Base-by-base conservation (phyloP, 441 rosid genomes). In the Flueggea neowawraea region DNA sequence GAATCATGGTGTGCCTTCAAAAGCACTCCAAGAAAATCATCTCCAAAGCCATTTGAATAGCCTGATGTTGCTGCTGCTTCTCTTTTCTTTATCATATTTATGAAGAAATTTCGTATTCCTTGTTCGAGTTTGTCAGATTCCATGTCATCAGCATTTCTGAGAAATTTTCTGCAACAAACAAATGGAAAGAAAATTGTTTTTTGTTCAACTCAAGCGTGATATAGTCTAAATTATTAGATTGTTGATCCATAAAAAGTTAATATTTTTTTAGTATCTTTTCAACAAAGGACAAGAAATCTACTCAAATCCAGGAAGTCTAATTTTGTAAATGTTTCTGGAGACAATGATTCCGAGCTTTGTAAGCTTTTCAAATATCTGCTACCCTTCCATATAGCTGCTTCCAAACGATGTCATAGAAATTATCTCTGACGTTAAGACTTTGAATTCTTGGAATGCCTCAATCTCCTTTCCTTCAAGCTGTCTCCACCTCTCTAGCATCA, bases 381-480 rank as follows among this genome's bases (percentile, higher is more conserved):
- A 31, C 48, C 84, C 82, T 51, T 83, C 76, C 1, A 63, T 14
- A 43, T 64, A 80, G 53, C 78, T 78, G 16, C 80, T 74, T 9
- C 82, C 83, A 57, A 83, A 80, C 10, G 83, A 76, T 44, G 80
- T 74, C 71, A 80, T 72, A 3, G 82, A 80, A 63, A 65, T 78
- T 8, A 74, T 41, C 41, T 83, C 80, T 2, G 80, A 73, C 12
- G 85, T 76, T 39, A 65, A 60, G 4, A 81, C 10, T 48, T 15
- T 75, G 47, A 80, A 63, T 52, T 83, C 80, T 48, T 64, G 16
- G 1, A 55, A 69, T 13, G 74, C 75, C 16, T 80, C 82, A 2
- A 80, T 73, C 39, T 83, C 80, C 13, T 66, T 51, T 22, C 71
- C 71, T 36, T 68, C 69, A 32, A 60, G 41, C 12, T 62, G 32